phyloP scores from a whole-genome alignment of 2,329 filamentous ascomycete genomes.

The Bipolaris bicolor region DNA sequence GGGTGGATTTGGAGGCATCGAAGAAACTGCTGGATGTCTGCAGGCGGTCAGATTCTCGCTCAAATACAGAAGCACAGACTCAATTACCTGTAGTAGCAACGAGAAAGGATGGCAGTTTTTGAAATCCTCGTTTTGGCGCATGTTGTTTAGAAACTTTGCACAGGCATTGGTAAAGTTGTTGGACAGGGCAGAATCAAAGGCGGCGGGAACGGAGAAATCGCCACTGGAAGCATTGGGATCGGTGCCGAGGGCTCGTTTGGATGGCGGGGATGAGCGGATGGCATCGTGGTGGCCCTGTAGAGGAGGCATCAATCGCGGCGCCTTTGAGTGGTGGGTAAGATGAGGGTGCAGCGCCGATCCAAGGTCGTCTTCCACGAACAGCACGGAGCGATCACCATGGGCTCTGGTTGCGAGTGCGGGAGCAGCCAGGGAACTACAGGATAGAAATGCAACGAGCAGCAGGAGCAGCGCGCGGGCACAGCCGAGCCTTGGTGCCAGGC shows the following conservation, averaged over 20 bases:
- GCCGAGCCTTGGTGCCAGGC: slow-evolving; percentile 16
- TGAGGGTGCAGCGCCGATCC: slow-evolving; percentile 41
- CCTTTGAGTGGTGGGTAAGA: slow-evolving; percentile 33
- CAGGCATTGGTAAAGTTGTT: slow-evolving; percentile 65
- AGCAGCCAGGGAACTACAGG: slow-evolving; percentile 35
- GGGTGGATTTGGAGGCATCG: slow-evolving; percentile 71
- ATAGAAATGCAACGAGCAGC: slow-evolving; percentile 35
- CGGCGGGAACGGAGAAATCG: slow-evolving; percentile 46
- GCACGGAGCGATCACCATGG: slow-evolving; percentile 43
- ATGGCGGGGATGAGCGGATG: slow-evolving; percentile 30
- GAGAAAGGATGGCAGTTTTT: slow-evolving; percentile 81
- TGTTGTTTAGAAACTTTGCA: slow-evolving; percentile 69
- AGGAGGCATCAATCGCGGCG: slow-evolving; percentile 45
- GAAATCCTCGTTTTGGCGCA: slow-evolving; percentile 71
- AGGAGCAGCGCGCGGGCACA: slow-evolving; percentile 29
- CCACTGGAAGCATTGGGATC: slow-evolving; percentile 27
- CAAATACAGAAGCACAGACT: not conserved
- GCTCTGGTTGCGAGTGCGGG: slow-evolving; percentile 32
- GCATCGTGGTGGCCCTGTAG: slow-evolving; percentile 33
- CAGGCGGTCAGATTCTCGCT: slow-evolving; percentile 10
- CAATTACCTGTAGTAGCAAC: slow-evolving; percentile 74
- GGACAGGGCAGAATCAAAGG: slow-evolving; percentile 57
- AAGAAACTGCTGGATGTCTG: slow-evolving; percentile 88
- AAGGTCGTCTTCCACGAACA: slow-evolving; percentile 33
- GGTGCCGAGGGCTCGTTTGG: slow-evolving; percentile 35